Evolutionary conservation across 345 rosid species (phyloP), one percentile per base, ranked within the genome.

Genomic region (Moricandia moricandioides): DNA sequence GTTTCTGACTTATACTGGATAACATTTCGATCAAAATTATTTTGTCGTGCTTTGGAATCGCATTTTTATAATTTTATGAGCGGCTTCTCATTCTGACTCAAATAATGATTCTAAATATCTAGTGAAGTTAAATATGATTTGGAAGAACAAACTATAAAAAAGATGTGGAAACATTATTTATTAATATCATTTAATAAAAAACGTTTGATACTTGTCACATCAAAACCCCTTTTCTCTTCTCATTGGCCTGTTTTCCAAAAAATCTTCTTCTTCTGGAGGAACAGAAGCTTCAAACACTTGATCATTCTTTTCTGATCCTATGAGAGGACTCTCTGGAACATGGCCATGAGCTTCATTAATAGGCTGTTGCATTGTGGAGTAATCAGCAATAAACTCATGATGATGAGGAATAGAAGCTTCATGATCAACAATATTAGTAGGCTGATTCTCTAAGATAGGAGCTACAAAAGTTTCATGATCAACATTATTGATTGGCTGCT

Each of bases 181-280:
- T 40, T 40, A 40, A 3, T 12, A 30, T 62, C 8, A 30, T 62
- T 56, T 31, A 70, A 64, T 59, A 65, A 58, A 65, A 18, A 26
- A n/a, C 18, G 67, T 70, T 77, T 67, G 78, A 78, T 67, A 54
- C 68, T 72, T 72, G 81, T 78, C 81, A 62, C 65, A 78, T 72
- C 81, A 52, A 59, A 52, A 27, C 16, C 16, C 17, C 51, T 40
- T 62, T 39, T 62, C 63, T 60, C 77, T 39, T 67, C 63, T 60
- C 73, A 29, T 63, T 76, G 65, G 75, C 51, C n/a, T 40, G 51
- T 55, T 62, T 31, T 29, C 7, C 59, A 18, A 11, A 27, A 29
- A 34, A 8, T n/a, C n/a, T n/a, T n/a, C n/a, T n/a, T n/a, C n/a
- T n/a, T n/a, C n/a, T n/a, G 24, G 24, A 21, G 24, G 24, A 21